Evolutionary conservation across 2,329 filamentous ascomycete species (phyloP), one percentile per base, ranked within the genome.

Genomic region (Fusarium pilosicola): DNA sequence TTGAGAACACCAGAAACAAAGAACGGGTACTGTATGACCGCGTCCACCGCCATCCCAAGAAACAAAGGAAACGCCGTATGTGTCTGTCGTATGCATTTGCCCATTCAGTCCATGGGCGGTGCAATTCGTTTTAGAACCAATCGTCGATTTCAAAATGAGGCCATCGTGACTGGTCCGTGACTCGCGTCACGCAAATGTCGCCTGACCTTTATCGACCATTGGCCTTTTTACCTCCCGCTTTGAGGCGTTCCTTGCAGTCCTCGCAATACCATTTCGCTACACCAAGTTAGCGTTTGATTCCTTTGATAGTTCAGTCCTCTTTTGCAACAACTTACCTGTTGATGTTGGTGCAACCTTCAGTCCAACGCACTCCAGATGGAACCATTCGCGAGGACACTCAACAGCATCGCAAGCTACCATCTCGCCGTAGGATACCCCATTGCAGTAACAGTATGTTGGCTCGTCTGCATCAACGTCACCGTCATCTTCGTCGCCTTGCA

Each of bases 391-490:
- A 74, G 89, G 88, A 82, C 93, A 95, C 55, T 89, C 88, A 67
- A 92, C 88, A 13, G 90, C 90, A 80, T 95, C 93, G 79, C 93
- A 95, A 6, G 92, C 93, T 48, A 95, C 92, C 93, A 95, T 95
- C 83, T 94, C 93, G 26, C 93, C 93, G 79, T 94, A 95, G 77
- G 92, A 94, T 62, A 94, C 91, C 54, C 91, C 89, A 76, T 94
- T 92, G 81, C 93, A 95, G 82, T 94, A 94, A 81, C 93, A 94
- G 81, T 95, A 95, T 20, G 90, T 86, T 42, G 91, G 92, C 79
- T 95, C 93, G 73, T 93, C 90, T 8, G 88, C 89, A 69, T 92
- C 91, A 42, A 92, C 90, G 13, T 90, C 90, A 18, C 90, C 91
- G 20, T 83, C 83, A 14, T 84, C 83, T 12, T 82, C 81, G 10